Evolutionary conservation across 2,329 filamentous ascomycete species (phyloP).

Genomic region (Xylaria arbuscula): DNA sequence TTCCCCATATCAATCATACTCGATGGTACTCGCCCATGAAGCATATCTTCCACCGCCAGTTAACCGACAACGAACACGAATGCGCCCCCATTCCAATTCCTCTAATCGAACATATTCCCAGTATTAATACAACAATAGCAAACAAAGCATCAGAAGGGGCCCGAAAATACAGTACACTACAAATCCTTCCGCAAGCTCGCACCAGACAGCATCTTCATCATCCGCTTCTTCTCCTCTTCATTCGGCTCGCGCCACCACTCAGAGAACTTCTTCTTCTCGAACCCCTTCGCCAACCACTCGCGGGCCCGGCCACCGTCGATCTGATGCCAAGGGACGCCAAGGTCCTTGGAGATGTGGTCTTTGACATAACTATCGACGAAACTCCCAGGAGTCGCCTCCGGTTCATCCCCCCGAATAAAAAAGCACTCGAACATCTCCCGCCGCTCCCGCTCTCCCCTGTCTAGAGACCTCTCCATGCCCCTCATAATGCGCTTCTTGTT

Average conservation of each 20-base stretch:
- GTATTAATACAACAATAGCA: too few relatives aligned
- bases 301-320: slow-evolving; percentile 36
- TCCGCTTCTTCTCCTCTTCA: slow-evolving; percentile 35
- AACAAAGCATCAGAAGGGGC: too few relatives aligned
- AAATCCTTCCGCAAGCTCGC: slow-evolving; percentile 35
- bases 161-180: slow-evolving; percentile 5
- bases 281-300: slow-evolving; percentile 41
- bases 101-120: too few relatives aligned
- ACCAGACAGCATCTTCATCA: slow-evolving; percentile 34
- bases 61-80: too few relatives aligned
- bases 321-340: slow-evolving; percentile 42
- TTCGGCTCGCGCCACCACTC: slow-evolving; percentile 40
- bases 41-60: too few relatives aligned
- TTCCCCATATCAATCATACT: too few relatives aligned
- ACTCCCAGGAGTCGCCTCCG: neutral
- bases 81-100: too few relatives aligned
- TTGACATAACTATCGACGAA: slow-evolving; percentile 24
- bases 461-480: slow-evolving; percentile 22
- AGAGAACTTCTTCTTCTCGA: slow-evolving; percentile 39
- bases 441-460: slow-evolving; percentile 15
- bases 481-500: slow-evolving; percentile 24
- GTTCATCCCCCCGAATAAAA: slow-evolving; percentile 25
- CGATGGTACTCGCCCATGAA: too few relatives aligned
- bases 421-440: slow-evolving; percentile 30
- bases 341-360: slow-evolving; percentile 45